Conservation (phyloP, 2,329 filamentous ascomycete genomes). For the Mariannaea sp. region DNA sequence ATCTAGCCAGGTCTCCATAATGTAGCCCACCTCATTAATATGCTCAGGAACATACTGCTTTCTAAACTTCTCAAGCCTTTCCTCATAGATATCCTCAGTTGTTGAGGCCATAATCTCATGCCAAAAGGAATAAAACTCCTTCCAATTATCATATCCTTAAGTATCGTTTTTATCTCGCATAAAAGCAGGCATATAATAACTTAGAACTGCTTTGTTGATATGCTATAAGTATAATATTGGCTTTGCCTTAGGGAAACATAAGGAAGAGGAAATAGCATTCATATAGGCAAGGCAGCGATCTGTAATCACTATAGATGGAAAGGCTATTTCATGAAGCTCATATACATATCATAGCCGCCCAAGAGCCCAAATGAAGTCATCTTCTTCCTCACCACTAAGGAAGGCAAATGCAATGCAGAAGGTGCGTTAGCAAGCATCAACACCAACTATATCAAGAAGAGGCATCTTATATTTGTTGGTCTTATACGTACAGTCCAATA, state of each 20-base stretch:
- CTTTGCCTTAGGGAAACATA: constrained; percentile 20
- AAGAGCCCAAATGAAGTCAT: neutral
- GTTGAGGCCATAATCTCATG: constrained; percentile 27
- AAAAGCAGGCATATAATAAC: neutral
- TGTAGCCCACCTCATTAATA: constrained; percentile 27
- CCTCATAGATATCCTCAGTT: constrained; percentile 22
- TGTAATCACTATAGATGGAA: neutral
- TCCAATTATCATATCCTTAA: constrained; percentile 11
- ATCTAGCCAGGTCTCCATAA: constrained; percentile 27
- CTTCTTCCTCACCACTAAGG: neutral
- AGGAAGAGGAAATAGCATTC: constrained; percentile 12
- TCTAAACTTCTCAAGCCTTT: constrained; percentile 24
- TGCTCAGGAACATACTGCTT: constrained; percentile 22
- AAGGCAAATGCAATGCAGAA: neutral
- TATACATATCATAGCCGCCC: neutral
- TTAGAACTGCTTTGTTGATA: constrained; percentile 4
- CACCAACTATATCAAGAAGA: neutral
- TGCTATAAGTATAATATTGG: constrained; percentile 18
- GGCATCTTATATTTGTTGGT: neutral
- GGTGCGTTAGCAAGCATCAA: too few species aligned
- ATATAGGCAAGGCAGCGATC: neutral
- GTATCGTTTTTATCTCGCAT: neutral
- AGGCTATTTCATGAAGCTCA: neutral
- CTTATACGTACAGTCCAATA: constrained; percentile 26
- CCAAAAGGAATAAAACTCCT: constrained; percentile 31